phyloP scores from a whole-genome alignment of 106 monocot species.

The Allium sativum region DNA sequence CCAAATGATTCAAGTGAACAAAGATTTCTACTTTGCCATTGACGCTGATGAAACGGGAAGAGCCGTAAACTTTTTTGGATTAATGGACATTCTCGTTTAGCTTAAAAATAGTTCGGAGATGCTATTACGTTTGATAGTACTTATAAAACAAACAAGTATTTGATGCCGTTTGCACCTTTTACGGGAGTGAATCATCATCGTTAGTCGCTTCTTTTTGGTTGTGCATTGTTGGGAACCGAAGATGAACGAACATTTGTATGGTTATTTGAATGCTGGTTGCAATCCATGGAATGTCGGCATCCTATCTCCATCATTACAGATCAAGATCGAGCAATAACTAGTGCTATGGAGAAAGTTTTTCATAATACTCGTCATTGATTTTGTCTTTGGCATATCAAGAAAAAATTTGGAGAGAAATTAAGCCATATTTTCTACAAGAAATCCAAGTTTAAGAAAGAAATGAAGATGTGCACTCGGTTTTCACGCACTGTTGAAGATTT shows the following conservation, averaged over 20 bases:
- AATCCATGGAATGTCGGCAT: background rate
- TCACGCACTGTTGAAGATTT: too few species aligned
- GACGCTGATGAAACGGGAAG: background rate
- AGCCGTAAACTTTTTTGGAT: background rate
- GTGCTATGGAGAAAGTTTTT: conserved; percentile 11
- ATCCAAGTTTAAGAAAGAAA: background rate
- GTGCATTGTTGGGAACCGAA: conserved; percentile 6
- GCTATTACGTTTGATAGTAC: conserved; percentile 9
- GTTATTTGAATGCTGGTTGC: conserved; percentile 10
- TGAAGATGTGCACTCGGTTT: too few species aligned
- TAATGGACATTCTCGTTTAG: background rate
- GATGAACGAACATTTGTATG: conserved; percentile 11
- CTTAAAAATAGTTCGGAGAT: conserved; percentile 7
- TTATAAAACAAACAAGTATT: conserved; percentile 8
- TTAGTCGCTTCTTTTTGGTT: conserved; percentile 4
- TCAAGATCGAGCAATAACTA: conserved; percentile 4
- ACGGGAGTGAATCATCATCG: conserved; percentile 7
- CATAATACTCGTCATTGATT: conserved; percentile 1
- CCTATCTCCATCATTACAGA: conserved; percentile 7
- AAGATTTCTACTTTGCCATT: background rate
- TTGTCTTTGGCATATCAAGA: conserved; percentile 2
- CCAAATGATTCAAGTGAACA: too few species aligned
- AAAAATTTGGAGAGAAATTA: background rate
- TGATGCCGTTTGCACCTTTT: conserved; percentile 12
- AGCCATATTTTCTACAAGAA: background rate